phyloP scores from a whole-genome alignment of 345 rosid genomes.

The Carallia pectinifolia region DNA sequence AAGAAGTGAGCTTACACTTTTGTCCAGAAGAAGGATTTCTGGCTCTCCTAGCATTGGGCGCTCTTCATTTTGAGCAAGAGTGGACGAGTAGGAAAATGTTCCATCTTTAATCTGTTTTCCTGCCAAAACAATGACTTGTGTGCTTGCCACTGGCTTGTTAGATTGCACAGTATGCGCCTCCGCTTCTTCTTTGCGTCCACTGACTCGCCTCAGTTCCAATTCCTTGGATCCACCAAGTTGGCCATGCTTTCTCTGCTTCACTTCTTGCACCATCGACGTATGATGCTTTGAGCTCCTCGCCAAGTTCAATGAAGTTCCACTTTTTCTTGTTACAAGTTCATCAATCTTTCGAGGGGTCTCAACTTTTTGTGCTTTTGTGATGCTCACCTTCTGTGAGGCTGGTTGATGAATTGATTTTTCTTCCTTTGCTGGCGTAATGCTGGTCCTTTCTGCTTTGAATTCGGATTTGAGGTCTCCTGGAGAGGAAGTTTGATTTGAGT shows the following conservation, averaged over 20 bases:
- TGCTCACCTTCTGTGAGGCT: slow-evolving; percentile 28
- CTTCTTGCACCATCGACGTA: slow-evolving; percentile 34
- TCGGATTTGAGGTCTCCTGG: slow-evolving; percentile 27
- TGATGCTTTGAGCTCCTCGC: slow-evolving; percentile 34
- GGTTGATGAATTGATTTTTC: slow-evolving; percentile 29
- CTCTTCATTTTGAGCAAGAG: slow-evolving; percentile 20
- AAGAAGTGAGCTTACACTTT: slow-evolving; percentile 43
- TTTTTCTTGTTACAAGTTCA: slow-evolving; percentile 37
- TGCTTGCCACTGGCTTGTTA: slow-evolving; percentile 25
- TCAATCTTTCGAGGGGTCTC: slow-evolving; percentile 36
- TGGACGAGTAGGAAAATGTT: slow-evolving; percentile 29
- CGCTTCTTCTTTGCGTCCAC: slow-evolving; percentile 34
- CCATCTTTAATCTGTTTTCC: slow-evolving; percentile 31
- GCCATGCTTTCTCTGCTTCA: slow-evolving; percentile 32
- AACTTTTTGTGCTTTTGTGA: slow-evolving; percentile 23
- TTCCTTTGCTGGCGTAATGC: slow-evolving; percentile 12
- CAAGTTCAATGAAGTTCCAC: slow-evolving; percentile 28
- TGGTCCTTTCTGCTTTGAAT: slow-evolving; percentile 19
- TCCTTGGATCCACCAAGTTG: slow-evolving; percentile 27
- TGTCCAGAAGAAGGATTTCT: slow-evolving; percentile 29
- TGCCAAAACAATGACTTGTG: slow-evolving; percentile 21
- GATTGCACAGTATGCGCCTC: slow-evolving; percentile 27
- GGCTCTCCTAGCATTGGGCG: slow-evolving; percentile 26
- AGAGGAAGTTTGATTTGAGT: slow-evolving; percentile 14
- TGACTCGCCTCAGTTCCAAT: slow-evolving; percentile 25